Conservation (phyloP, 2,329 filamentous ascomycete species). For the Ciborinia camelliae region DNA sequence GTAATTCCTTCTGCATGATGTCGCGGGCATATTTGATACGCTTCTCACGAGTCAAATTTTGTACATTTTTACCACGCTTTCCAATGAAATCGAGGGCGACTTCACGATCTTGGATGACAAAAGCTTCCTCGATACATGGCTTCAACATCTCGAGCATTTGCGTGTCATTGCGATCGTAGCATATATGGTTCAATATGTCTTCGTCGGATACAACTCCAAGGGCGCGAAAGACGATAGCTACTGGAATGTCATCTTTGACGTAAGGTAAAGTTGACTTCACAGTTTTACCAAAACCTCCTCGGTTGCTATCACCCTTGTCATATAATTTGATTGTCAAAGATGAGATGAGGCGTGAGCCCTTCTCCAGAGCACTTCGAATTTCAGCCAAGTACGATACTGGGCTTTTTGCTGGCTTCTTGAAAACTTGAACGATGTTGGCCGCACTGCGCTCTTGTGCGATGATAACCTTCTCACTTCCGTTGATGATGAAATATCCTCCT, state of each 20-base stretch:
- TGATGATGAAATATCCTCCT: conserved; percentile 98
- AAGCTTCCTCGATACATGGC: conserved; percentile 94
- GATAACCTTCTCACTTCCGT: conserved; percentile 96
- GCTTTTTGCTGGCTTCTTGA: conserved; percentile 93
- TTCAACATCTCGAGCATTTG: conserved; percentile 98
- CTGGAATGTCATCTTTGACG: conserved; percentile 88
- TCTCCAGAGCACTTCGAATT: conserved; percentile 93
- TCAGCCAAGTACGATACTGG: conserved; percentile 92
- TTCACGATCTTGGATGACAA: conserved; percentile 92
- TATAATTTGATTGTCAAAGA: conserved; percentile 88
- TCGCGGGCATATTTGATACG: conserved; percentile 91
- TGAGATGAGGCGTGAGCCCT: conserved; percentile 90
- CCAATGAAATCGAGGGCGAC: conserved; percentile 94
- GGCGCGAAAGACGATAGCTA: conserved; percentile 93
- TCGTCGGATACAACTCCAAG: conserved; percentile 95
- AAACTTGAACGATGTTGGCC: conserved; percentile 98
- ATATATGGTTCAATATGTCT: conserved; percentile 96
- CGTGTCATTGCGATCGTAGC: conserved; percentile 90
- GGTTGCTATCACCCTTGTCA: conserved; percentile 75
- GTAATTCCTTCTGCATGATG: conserved; percentile 92
- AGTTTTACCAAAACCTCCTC: conserved; percentile 78
- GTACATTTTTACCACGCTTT: conserved; percentile 75
- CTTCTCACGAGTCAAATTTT: conserved; percentile 74
- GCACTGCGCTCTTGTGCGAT: conserved; percentile 97
- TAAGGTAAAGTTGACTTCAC: conserved; percentile 91